Conservation (phyloP, 2,329 filamentous ascomycete genomes). For the Aspergillus novofumigatus region DNA sequence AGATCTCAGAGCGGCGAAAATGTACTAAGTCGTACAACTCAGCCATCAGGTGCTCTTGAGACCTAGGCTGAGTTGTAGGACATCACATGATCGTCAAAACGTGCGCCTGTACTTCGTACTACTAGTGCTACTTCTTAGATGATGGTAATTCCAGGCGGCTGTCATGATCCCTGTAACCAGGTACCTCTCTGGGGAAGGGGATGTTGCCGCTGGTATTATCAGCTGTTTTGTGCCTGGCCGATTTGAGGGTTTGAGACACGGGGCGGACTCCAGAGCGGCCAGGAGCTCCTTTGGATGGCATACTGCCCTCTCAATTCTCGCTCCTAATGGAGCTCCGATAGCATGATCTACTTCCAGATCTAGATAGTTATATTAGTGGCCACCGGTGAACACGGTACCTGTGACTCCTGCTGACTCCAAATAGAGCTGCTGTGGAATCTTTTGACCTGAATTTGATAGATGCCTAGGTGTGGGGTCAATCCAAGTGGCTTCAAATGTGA, state of each 20-base stretch:
- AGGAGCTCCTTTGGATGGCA: too few relatives aligned
- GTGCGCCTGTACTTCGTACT: constrained; percentile 21
- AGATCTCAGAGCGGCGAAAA: background rate
- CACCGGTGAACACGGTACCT: constrained; percentile 14
- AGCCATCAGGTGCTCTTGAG: constrained; percentile 8
- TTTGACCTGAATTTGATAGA: background rate
- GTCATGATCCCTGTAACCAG: background rate
- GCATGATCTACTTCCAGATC: constrained; percentile 5
- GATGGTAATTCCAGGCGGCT: background rate
- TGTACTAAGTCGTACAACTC: constrained; percentile 7
- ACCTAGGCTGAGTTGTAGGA: constrained; percentile 9
- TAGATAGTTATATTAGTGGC: constrained; percentile 12
- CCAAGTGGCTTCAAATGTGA: background rate
- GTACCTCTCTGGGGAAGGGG: background rate
- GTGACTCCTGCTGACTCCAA: constrained; percentile 12
- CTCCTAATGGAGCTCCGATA: background rate
- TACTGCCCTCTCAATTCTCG: background rate
- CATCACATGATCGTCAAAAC: constrained; percentile 30
- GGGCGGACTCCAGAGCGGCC: too few relatives aligned
- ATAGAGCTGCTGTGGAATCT: constrained; percentile 8
- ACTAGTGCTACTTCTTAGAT: constrained; percentile 4
- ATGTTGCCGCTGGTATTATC: background rate
- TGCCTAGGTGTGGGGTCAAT: too few relatives aligned
- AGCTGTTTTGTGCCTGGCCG: background rate
- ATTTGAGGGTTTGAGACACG: too few relatives aligned